Base-by-base conservation (phyloP, 169 alveolate genomes). In the Plasmodium falciparum region DNA sequence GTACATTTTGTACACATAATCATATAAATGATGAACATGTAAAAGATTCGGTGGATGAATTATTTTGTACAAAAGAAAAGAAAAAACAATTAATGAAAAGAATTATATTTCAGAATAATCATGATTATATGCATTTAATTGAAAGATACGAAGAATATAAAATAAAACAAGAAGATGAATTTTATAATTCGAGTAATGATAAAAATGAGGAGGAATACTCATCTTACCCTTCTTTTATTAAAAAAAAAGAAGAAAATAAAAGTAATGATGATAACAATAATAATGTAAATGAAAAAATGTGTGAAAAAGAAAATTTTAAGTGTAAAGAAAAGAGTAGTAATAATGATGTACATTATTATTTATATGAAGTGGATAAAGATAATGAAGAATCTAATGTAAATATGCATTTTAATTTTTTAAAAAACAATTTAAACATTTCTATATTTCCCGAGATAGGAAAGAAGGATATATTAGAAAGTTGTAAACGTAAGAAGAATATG, bases 61-160 rank as follows among this genome's bases (percentile, higher is more conserved):
- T 83, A 52, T 83, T 83, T 73, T 43, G 13, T 17, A 33, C 83
- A 4, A 83, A 61, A 49, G 91, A 70, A 43, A 83, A 69, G 43
- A 83, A 69, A 69, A 83, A 83, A 83, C 39, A 83, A 4, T n/a
- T 83, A 15, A 83, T 83, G 91, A 67, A 69, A 39, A 83, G 91
- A 83, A 39, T 83, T 47, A 29, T 83, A 17, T 83, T 83, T 83
- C 43, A 47, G n/a, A 69, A 50, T 45, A 69, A 61, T 49, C 33
- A 70, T 72, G 83, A 83, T 69, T 83, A 83, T 33, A 56, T 83
- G 73, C 73, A 83, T 43, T 22, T 83, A 9, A 69, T 83, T 69
- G 45, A 83, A 24, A 67, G 70, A 24, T 56, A 83, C 43, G 74
- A 83, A 43, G 75, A 39, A 11, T 70, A 39, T 56, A 83, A 61